Evolutionary conservation across 106 monocot species (phyloP), one percentile per base, ranked within the genome.

Genomic region (Iris macrosiphon): DNA sequence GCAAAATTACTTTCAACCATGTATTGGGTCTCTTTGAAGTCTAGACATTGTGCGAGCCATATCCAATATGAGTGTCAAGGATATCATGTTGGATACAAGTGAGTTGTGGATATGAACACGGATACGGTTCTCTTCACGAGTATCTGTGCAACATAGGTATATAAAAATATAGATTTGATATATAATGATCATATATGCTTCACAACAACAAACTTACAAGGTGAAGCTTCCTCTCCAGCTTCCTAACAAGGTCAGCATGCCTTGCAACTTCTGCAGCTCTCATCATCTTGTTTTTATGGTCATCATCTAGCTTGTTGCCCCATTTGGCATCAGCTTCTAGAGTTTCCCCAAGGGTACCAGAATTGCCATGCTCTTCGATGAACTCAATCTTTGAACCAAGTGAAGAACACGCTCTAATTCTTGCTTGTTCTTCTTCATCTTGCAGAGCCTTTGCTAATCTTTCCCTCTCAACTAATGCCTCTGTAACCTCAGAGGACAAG

Each of bases 401-500:
- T 49, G 71, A 67, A 72, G 67, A 68, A 41, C 77, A 77, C 16
- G 89, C 89, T 47, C 71, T 78, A 44, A 79, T 10, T 31, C 89
- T 75, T 44, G 89, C 89, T 47, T 80, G 73, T 50, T 93, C 93
- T 61, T 96, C 95, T 61, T 86, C 85, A 69, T 96, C 95, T 83
- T 96, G 89, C 30, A 96, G 30, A 52, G 73, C 31, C 49, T 79
- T 95, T 49, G 85, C 82, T 56, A 86, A 54, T 67, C 53, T 72
- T 64, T 96, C 95, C 65, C 95, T 89, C 64, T 96, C 89, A 40
- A 90, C 51, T 40, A 96, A 66, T 59, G 79, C 89, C 54, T 90
- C 75, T 4, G 89, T 63, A 26, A 96, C 44, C 58, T 89, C 95
- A 25, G 71, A 57, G 37, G 85, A 71, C 60, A 96, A 74, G 73